These are phyloP conservation scores for Phytopythium mirpurense DNA, from an alignment of 352 stramenopile genomes.

Conservation along the genomic window DNA sequence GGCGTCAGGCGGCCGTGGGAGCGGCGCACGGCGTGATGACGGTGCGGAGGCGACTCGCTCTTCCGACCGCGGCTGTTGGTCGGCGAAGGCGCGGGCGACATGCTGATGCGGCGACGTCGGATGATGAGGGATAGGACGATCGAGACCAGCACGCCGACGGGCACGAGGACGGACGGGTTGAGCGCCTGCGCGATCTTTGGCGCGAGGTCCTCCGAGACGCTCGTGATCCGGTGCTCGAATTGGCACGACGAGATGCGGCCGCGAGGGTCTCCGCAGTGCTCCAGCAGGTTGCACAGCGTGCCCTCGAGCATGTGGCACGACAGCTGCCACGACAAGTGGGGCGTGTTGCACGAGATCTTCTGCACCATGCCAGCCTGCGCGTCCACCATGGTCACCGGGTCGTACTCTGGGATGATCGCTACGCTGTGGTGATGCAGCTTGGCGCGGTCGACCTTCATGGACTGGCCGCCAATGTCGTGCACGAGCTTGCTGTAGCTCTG, in stretches of 20 bases:
- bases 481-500: slow-evolving; percentile 89
- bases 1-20: background rate
- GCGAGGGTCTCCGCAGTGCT: slow-evolving; percentile 65
- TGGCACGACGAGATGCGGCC: slow-evolving; percentile 57
- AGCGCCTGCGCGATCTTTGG: slow-evolving; percentile 37
- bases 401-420: slow-evolving; percentile 85
- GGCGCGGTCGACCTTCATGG: slow-evolving; percentile 62
- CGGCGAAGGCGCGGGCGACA: slow-evolving; percentile 24
- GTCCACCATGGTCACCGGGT: slow-evolving; percentile 87
- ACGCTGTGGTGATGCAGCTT: slow-evolving; percentile 82
- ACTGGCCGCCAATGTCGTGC: slow-evolving; percentile 69
- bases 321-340: slow-evolving; percentile 84
- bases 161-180: slow-evolving; percentile 54
- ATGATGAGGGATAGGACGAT: slow-evolving; percentile 64
- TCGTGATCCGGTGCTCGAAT: slow-evolving; percentile 77
- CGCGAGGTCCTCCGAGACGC: slow-evolving; percentile 63
- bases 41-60: slow-evolving; percentile 14
- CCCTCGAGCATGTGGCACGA: slow-evolving; percentile 91
- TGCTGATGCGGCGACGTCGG: slow-evolving; percentile 23
- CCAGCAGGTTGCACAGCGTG: slow-evolving; percentile 78
- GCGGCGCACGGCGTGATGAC: background rate
- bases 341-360: slow-evolving; percentile 86
- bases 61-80: slow-evolving; percentile 22
- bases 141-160: slow-evolving; percentile 36
- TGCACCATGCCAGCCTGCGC: slow-evolving; percentile 85